phyloP scores from a whole-genome alignment of 2,329 filamentous ascomycete genomes.

The Colletotrichum liaoningense region DNA sequence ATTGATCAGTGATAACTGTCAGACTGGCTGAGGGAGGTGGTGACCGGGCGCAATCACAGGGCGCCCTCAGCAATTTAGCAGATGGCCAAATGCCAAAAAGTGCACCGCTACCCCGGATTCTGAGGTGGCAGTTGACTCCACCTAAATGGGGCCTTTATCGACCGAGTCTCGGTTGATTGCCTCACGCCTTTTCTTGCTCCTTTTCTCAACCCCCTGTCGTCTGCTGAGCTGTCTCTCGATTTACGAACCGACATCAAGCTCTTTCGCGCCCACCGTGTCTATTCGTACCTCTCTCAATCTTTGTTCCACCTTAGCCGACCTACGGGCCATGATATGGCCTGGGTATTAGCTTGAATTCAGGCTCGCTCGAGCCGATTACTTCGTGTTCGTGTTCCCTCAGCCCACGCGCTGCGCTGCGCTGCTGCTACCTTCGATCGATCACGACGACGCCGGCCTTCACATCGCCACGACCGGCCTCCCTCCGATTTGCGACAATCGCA shows the following conservation, averaged over 20 bases:
- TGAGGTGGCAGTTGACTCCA: conserved; percentile 14
- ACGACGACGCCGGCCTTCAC: background rate
- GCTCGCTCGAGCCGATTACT: conserved; percentile 33
- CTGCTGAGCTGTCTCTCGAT: conserved; percentile 15
- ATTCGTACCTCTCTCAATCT: background rate
- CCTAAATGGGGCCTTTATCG: conserved; percentile 19
- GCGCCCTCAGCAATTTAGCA: background rate
- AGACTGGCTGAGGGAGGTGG: too few species aligned
- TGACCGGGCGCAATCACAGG: background rate
- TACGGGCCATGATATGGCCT: conserved; percentile 34
- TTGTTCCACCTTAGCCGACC: background rate
- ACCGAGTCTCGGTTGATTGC: conserved; percentile 16
- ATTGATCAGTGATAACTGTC: too few species aligned
- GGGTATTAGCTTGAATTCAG: conserved; percentile 25
- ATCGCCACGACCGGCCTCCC: background rate
- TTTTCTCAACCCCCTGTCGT: conserved; percentile 22
- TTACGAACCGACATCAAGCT: conserved; percentile 24
- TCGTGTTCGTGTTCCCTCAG: conserved; percentile 22
- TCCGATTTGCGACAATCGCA: conserved; percentile 12
- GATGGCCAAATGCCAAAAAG: background rate
- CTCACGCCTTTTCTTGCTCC: conserved; percentile 23
- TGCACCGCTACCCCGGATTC: conserved; percentile 34
- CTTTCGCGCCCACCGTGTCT: conserved; percentile 3
- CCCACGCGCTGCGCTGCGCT: background rate
- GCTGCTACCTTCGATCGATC: background rate